Evolutionary conservation across 169 alveolate genomes (phyloP).

Genomic region (Cyclospora cayetanensis): DNA sequence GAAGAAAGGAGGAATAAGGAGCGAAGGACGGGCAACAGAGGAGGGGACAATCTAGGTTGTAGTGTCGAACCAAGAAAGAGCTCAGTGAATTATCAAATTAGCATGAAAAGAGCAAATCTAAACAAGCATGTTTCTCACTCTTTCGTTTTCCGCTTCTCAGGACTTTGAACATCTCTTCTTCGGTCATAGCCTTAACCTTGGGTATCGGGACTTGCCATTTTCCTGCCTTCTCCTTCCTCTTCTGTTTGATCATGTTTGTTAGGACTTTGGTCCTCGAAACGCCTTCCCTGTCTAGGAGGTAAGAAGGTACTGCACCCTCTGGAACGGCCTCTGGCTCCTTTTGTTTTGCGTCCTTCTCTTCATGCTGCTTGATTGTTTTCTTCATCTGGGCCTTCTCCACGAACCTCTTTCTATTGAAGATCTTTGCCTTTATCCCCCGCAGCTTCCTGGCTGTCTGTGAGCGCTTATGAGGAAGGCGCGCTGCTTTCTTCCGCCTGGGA

Average conservation of each 20-base stretch:
- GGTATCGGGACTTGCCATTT: conserved; percentile 99
- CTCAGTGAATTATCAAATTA: too few relatives aligned
- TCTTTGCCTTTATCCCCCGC: conserved; percentile 97
- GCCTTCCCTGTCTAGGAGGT: conserved; percentile 98
- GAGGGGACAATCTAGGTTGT: too few relatives aligned
- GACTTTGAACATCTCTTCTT: conserved; percentile 89
- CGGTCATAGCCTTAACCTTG: conserved; percentile 93
- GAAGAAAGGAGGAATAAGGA: neutral
- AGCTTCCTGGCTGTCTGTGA: conserved; percentile 94
- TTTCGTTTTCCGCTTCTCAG: conserved; percentile 78
- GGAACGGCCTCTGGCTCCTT: conserved; percentile 84
- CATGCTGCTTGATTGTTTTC: conserved; percentile 91
- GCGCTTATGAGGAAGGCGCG: conserved; percentile 93
- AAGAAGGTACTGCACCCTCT: conserved; percentile 99
- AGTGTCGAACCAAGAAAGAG: too few relatives aligned
- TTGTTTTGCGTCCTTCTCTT: conserved; percentile 94
- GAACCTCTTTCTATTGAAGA: conserved; percentile 95
- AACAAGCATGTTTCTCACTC: conserved; percentile 72
- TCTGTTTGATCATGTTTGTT: conserved; percentile 98
- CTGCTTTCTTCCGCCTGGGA: conserved; percentile 92
- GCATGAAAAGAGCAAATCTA: too few relatives aligned
- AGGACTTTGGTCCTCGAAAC: conserved; percentile 94
- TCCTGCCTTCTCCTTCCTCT: conserved; percentile 99
- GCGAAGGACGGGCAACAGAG: neutral
- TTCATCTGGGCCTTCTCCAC: conserved; percentile 98